Conservation (phyloP, 352 stramenopile genomes). For the Pythium chondricola region DNA sequence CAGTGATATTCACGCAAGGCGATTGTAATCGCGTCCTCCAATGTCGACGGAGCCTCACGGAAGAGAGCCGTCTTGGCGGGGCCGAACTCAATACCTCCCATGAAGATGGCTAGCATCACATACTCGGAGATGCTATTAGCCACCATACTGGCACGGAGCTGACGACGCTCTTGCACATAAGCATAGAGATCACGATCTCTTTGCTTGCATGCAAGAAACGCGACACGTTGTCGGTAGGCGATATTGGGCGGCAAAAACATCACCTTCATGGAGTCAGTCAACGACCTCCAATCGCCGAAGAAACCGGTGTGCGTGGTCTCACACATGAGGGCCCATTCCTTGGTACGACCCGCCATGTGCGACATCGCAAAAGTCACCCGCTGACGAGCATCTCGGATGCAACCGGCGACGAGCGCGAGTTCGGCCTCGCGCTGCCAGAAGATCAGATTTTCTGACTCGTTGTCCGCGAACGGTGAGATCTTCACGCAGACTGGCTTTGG, state of each 20-base stretch:
- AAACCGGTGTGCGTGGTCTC: no score
- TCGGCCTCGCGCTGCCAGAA: slow-evolving; percentile 13
- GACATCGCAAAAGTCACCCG: slow-evolving; percentile 9
- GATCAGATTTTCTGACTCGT: slow-evolving; percentile 10
- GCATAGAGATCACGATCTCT: slow-evolving; percentile 12
- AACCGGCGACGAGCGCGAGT: slow-evolving; percentile 8
- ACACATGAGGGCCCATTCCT: slow-evolving; percentile 9
- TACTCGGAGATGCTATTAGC: slow-evolving; percentile 3
- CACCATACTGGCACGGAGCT: slow-evolving; percentile 3
- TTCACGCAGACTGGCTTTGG: neutral
- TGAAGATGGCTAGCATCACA: slow-evolving; percentile 2
- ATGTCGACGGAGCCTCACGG: neutral
- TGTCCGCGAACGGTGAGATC: neutral
- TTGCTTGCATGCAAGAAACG: slow-evolving; percentile 15
- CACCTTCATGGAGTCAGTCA: neutral
- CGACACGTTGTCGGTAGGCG: slow-evolving; percentile 9
- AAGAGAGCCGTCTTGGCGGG: slow-evolving; percentile 1
- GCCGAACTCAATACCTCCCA: neutral
- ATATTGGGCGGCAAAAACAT: slow-evolving; percentile 16
- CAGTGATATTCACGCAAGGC: slow-evolving; percentile 2
- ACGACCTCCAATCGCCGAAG: slow-evolving; percentile 4
- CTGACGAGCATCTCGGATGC: slow-evolving; percentile 6
- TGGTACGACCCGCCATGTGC: slow-evolving; percentile 8
- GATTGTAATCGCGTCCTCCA: slow-evolving; percentile 1
- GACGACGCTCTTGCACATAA: slow-evolving; percentile 12